These are phyloP conservation scores for Candida palmyrensis DNA, from an alignment of 805 yeast species.

Conservation along the genomic window DNA sequence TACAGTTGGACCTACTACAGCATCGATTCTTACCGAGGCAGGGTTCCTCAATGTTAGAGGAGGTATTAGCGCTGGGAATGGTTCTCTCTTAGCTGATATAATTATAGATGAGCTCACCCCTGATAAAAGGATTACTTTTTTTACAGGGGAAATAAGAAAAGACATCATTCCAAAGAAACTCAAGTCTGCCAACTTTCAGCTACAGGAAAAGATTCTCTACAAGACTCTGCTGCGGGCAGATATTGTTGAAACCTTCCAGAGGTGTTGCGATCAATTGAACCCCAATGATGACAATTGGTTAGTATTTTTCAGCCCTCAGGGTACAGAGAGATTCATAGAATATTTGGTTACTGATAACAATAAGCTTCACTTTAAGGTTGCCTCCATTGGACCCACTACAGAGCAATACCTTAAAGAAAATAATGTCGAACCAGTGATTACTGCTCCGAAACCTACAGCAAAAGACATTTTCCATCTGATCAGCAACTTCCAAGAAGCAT, in stretches of 20 bases:
- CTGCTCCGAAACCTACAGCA: constrained; percentile 73
- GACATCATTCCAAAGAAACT: constrained; percentile 74
- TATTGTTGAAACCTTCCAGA: constrained; percentile 34
- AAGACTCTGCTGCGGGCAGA: constrained; percentile 52
- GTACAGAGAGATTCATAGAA: constrained; percentile 59
- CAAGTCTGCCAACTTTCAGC: constrained; percentile 31
- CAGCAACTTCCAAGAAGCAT: too few species aligned
- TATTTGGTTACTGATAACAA: constrained; percentile 16
- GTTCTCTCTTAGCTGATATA: constrained; percentile 59
- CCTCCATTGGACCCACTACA: constrained; percentile 93
- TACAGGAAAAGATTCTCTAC: constrained; percentile 64
- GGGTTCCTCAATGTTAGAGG: constrained; percentile 74
- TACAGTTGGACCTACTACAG: constrained; percentile 92
- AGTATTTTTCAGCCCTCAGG: constrained; percentile 89
- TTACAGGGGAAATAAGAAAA: constrained; percentile 82
- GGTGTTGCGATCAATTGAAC: constrained; percentile 6
- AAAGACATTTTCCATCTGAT: constrained; percentile 43
- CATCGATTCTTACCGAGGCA: constrained; percentile 44
- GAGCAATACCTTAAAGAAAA: constrained; percentile 50
- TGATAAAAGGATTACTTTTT: constrained; percentile 51
- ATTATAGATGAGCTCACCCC: constrained; percentile 34
- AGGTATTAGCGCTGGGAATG: constrained; percentile 77
- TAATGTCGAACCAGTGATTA: constrained; percentile 55
- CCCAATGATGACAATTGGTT: constrained; percentile 47
- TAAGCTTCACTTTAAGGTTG: constrained; percentile 41